Percentiles rank a stretch among this genome's conserved stretches.
These are phyloP conservation scores for Talaromyces sp. DNA, from an alignment of 2,329 filamentous ascomycete genomes.

Conservation along the genomic window DNA sequence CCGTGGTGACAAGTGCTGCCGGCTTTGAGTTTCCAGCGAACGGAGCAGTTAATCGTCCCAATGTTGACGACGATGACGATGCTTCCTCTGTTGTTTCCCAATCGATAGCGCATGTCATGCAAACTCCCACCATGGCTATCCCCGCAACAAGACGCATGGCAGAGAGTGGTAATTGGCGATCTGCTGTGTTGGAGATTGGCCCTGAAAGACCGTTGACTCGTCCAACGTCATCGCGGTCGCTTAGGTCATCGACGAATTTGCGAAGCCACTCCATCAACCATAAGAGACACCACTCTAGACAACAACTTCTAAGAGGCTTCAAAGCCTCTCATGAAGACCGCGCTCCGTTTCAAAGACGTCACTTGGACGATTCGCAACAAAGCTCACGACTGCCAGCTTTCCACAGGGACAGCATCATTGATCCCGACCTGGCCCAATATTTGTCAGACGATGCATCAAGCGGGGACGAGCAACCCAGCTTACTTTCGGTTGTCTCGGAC, in stretches of 20 bases:
- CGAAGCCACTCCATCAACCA: conserved; percentile 76
- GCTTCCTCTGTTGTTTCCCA: conserved; percentile 42
- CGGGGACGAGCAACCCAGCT: conserved; percentile 83
- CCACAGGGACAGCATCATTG: conserved; percentile 97
- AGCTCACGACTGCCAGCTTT: conserved; percentile 77
- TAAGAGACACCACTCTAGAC: conserved; percentile 79
- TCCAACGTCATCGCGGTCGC: conserved; percentile 88
- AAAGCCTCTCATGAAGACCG: conserved; percentile 69
- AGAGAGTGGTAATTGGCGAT: conserved; percentile 75
- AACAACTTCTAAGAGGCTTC: conserved; percentile 72
- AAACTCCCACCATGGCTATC: conserved; percentile 58
- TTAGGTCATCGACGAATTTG: conserved; percentile 64
- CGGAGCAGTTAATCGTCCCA: conserved; percentile 48
- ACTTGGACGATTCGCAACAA: conserved; percentile 59
- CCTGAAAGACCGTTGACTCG: conserved; percentile 68
- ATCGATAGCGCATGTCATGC: conserved; percentile 40
- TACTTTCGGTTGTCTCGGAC: conserved; percentile 67
- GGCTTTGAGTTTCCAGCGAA: conserved; percentile 3
- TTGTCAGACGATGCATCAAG: conserved; percentile 93
- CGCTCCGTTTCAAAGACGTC: conserved; percentile 78
- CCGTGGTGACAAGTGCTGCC: conserved; percentile 46
- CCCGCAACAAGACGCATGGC: conserved; percentile 60
- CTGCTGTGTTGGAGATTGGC: conserved; percentile 85
- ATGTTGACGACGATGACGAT: conserved; percentile 40
- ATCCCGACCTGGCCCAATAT: conserved; percentile 89